These are phyloP conservation scores for Aspergillus bombycis DNA, from an alignment of 2,329 filamentous ascomycete species.

Conservation along the genomic window DNA sequence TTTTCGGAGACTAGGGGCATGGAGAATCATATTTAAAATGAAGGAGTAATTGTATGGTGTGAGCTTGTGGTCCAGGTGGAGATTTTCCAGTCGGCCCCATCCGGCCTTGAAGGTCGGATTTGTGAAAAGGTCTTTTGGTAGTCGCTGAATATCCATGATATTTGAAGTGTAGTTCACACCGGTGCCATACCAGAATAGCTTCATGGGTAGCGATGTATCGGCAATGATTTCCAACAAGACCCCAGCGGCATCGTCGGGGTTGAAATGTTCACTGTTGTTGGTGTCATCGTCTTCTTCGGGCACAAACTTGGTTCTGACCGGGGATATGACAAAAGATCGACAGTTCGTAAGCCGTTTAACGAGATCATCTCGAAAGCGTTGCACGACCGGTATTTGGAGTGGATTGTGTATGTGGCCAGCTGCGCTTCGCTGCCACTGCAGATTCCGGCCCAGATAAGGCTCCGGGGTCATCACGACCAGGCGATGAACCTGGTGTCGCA, in stretches of 20 bases:
- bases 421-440: slow-evolving; percentile 13
- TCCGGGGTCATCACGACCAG: slow-evolving; percentile 17
- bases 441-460: slow-evolving; percentile 12
- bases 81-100: slow-evolving; percentile 11
- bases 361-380: slow-evolving; percentile 12
- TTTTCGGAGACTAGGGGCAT: slow-evolving; percentile 11
- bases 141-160: slow-evolving; percentile 11
- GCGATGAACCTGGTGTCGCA: slow-evolving; percentile 14
- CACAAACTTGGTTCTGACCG: not conserved
- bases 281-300: not conserved
- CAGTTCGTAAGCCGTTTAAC: slow-evolving; percentile 7
- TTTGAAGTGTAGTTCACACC: slow-evolving; percentile 15
- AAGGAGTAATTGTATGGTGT: slow-evolving; percentile 18
- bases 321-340: slow-evolving; percentile 17
- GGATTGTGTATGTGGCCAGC: slow-evolving; percentile 12
- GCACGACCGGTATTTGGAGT: slow-evolving; percentile 9
- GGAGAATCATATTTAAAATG: slow-evolving; percentile 11
- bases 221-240: slow-evolving; percentile 15
- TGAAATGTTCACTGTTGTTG: slow-evolving; percentile 1
- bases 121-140: slow-evolving; percentile 14
- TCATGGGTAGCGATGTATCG: slow-evolving; percentile 11
- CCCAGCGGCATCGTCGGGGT: slow-evolving; percentile 13
- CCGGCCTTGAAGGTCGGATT: slow-evolving; percentile 8
- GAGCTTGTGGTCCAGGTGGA: slow-evolving; percentile 16
- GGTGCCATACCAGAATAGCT: slow-evolving; percentile 18